Base-by-base conservation (phyloP, 805 yeast genomes). In the Ogataea nakhonphanomensis region DNA sequence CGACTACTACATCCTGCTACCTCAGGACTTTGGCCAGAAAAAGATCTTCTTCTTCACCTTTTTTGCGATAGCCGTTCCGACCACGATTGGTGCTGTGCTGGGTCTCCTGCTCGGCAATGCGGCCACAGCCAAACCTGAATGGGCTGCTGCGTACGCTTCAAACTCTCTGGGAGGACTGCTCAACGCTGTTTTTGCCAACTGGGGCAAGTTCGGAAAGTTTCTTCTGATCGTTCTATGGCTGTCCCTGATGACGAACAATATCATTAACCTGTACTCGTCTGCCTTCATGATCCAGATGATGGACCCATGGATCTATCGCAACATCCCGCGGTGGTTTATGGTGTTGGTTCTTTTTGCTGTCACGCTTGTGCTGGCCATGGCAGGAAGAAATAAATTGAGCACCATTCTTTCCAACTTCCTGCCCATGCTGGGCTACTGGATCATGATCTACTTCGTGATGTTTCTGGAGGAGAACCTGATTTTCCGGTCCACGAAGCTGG, bases 381-480 rank as follows among this genome's bases (percentile, higher is more conserved):
- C 76, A 15, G 96, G 96, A 8, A 72, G 83, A 51, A 66, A 81
- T 56, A 79, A 81, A 51, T 83, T 88, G 57, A 70, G 86, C 41
- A 70, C 78, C 3, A 85, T 88, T 44, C 66, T 87, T 50, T 79
- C 87, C 8, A 87, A 87, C 54, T 87, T 87, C 62, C 66, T 87
- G 53, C 95, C 96, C 8, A 87, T 87, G 95, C 75, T 87, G 43
- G 95, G 95, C 2, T 87, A 87, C 64, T 87, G 96, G 96, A 76
- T 85, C 41, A 77, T 90, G 43, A 84, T 87, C 65, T 88, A 87
- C 59, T 76, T 81, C 52, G 73, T 76, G n/a, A 58, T 87, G 32
- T 62, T 86, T 25, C 44, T 85, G 3, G 86, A 84, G 49, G 96
- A 87, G 58, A 85, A 85, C 54, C 41, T 71, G 4, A 69, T 86